Base-by-base conservation (phyloP, 2,329 filamentous ascomycete genomes). In the Fusarium bactridioides region DNA sequence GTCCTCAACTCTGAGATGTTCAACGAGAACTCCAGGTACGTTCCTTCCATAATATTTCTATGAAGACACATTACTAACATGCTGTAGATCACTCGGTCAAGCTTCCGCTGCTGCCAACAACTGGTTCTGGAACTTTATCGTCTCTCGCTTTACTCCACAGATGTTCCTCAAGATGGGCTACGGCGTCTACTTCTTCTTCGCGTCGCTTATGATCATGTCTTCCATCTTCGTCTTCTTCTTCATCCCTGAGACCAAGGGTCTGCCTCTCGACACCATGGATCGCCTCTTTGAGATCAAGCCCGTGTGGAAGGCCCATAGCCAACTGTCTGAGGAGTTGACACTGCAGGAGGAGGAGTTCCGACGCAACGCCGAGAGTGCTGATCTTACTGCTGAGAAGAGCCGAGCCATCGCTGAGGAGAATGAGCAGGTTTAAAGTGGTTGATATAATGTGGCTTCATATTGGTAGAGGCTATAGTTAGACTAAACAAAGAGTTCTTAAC, bases 1-100 rank as follows among this genome's bases (percentile, higher is more conserved):
- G 91, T 94, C 11, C 82, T 93, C 76, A 93, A 93, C 83, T 86
- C 86, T 2, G 92, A 94, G 80, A 94, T 94, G 84, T 94, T 93
- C 79, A 88, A 91, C 75, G 87, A 90, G 72, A 91, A 91, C 81
- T 80, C 77, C 3, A 77, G 82, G 61, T 64, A 40, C 0, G 45
- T 64, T 8, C 2, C 19, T 18, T 23, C 1, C 2, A 0, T 3
- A 3, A 2, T 21, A 0, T 1, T 1, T 15, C n/a, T 3, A 31
- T 2, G 0, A 2, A 4, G 21, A 29, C 10, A 16, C 10, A 9
- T 35, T 7, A 3, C 59, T 64, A 64, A 64, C 33, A 41, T 19
- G 3, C 3, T 12, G 1, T 7, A 64, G 61, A 63, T 89, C 89
- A 0, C 85, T 94, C 3, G 92, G 91, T 4, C 92, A 94, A 79